Conservation (phyloP, 1,284 basidiomycete genomes). For the Microbotryomycetes sp. region DNA sequence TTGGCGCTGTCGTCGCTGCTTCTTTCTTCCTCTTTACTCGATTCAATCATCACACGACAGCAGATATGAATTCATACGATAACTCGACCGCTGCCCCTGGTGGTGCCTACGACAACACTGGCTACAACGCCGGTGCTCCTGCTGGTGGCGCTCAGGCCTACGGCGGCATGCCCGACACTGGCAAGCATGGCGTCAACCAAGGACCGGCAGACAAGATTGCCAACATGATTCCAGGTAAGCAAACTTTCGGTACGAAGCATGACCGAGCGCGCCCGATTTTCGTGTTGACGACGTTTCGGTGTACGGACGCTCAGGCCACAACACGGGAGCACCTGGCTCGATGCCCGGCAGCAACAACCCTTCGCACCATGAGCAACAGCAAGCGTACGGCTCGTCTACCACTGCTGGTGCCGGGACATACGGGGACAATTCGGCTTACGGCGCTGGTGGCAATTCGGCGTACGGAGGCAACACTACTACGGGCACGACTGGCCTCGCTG, state of each 20-base stretch:
- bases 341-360: neutral
- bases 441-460: neutral
- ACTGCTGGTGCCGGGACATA: neutral
- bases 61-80: too few relatives aligned
- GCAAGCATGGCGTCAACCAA: neutral
- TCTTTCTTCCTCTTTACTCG: too few relatives aligned
- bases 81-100: neutral
- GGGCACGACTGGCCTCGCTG: neutral
- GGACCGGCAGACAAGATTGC: neutral
- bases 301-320: neutral
- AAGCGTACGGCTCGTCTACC: too few relatives aligned
- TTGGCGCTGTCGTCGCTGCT: too few relatives aligned
- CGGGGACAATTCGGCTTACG: neutral
- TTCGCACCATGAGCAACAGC: too few relatives aligned
- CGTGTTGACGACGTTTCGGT: too few relatives aligned
- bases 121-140: neutral
- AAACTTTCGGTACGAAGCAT: too few relatives aligned
- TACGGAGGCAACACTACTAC: neutral
- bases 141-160: neutral
- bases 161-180: neutral
- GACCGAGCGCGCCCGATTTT: too few relatives aligned
- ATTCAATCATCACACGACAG: too few relatives aligned
- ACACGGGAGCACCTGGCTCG: neutral
- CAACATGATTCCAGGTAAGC: neutral
- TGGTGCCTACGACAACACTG: neutral